A percentile compares a stretch with the other conserved stretches of the same genome.
These are phyloP conservation scores for Rostrohypoxylon terebratum DNA, from an alignment of 495 filamentous ascomycete species.

Conservation along the genomic window DNA sequence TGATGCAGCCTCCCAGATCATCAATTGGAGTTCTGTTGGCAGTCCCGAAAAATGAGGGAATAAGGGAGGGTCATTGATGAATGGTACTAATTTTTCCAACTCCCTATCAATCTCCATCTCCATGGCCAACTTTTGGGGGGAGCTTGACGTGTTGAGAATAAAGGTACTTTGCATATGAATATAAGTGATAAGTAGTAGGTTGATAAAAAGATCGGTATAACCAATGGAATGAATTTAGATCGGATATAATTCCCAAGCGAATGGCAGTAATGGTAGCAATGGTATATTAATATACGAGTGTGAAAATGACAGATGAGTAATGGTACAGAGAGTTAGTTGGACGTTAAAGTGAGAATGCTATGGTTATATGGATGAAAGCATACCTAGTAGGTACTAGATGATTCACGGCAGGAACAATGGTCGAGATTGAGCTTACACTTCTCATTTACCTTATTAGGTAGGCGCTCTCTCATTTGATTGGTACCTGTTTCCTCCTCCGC, in stretches of 20 bases:
- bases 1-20: conserved; percentile 15
- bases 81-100: neutral
- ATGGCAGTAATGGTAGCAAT: neutral
- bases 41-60: conserved; percentile 4
- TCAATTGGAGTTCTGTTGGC: neutral
- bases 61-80: neutral
- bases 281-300: neutral
- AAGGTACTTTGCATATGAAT: no score
- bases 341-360: neutral
- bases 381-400: neutral
- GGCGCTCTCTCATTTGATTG: neutral
- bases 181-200: no score
- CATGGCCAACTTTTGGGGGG: no score
- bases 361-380: neutral
- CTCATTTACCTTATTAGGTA: neutral
- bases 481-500: neutral
- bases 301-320: no score
- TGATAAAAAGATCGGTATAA: neutral
- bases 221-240: neutral
- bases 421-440: neutral
- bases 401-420: neutral
- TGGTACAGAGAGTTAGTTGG: neutral
- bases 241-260: neutral
- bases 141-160: no score
- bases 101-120: neutral